A percentile compares a stretch with the other conserved stretches of the same genome.
phyloP scores from a whole-genome alignment of 2,329 filamentous ascomycete species.

The Dendrostoma leiphaemia region DNA sequence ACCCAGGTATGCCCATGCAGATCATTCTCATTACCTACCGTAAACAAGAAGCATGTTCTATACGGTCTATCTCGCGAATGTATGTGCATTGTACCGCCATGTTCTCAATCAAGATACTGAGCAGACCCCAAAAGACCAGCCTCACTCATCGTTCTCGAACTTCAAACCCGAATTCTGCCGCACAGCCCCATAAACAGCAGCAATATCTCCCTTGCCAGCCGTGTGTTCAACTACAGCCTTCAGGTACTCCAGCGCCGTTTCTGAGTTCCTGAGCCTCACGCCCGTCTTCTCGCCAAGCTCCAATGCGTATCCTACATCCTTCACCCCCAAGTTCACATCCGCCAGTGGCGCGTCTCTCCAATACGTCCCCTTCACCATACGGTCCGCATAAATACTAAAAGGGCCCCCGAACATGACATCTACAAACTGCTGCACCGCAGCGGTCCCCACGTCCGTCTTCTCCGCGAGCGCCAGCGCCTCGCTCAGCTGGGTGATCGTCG shows the following conservation, averaged over 20 bases:
- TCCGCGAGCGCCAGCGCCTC: constrained; percentile 7
- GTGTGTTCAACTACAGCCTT: background rate
- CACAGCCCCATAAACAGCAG: constrained; percentile 7
- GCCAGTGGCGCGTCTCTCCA: background rate
- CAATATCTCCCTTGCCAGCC: background rate
- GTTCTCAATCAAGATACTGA: too few species aligned
- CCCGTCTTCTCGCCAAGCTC: background rate
- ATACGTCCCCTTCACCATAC: constrained; percentile 2
- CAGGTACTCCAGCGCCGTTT: background rate
- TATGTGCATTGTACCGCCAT: too few species aligned
- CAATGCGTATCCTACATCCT: background rate
- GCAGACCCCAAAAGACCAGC: too few species aligned
- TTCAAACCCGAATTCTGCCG: background rate
- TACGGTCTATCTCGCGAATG: too few species aligned
- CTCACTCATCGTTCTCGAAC: too few species aligned
- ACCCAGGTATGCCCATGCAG: too few species aligned
- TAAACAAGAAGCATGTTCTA: too few species aligned
- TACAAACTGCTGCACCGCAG: background rate
- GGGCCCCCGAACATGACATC: background rate
- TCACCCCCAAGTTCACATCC: background rate
- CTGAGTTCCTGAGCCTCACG: background rate
- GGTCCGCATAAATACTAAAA: background rate
- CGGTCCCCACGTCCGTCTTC: background rate
- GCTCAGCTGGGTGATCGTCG: background rate
- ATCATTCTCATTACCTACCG: too few species aligned